Base-by-base conservation (phyloP, 129 eudicot genomes). In the Helianthus tuberosus region DNA sequence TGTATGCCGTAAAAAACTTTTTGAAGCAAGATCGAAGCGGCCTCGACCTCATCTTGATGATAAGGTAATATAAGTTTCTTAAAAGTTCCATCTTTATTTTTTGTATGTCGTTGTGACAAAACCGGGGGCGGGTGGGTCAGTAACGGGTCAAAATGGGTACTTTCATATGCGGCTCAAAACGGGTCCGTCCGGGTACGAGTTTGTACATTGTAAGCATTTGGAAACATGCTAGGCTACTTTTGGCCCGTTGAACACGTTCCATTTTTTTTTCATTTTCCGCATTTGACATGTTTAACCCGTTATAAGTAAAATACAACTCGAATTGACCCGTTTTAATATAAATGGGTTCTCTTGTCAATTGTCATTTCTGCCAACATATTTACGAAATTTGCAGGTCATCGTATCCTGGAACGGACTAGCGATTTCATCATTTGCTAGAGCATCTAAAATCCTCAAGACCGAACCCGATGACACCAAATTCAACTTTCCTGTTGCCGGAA, bases 341-440 rank as follows among this genome's bases (percentile, higher is more conserved):
- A 32, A 52, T 16, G 68, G 23, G 10, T 69, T 69, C 11, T 69
- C 17, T 69, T 3, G 32, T 41, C 46, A 52, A 55, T 75, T 38
- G 50, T 15, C 25, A 16, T 74, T 41, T 70, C 29, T 12, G 59
- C 59, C n/a, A 62, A 39, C 17, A 13, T 9, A 15, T 51, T 8
- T 53, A 29, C 10, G 38, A 59, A 49, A 8, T 23, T 6, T 72
- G 27, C 66, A 93, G 98, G 96, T 93, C 23, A 93, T 93, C 66
- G 98, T 93, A 52, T 82, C 96, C 0, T 93, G 98, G 98, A 93
- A 93, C 49, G 98, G 96, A 69, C 98, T 93, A 53, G 84, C 84
- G 11, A 83, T 93, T 79, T 93, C 98, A 13, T 70, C 98, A 3
- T 88, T 93, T 72, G 96, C 98, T 9, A 88, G 92, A 77, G 98